Evolutionary conservation across 257 asterid species (phyloP).

Genomic region (Phtheirospermum japonicum): DNA sequence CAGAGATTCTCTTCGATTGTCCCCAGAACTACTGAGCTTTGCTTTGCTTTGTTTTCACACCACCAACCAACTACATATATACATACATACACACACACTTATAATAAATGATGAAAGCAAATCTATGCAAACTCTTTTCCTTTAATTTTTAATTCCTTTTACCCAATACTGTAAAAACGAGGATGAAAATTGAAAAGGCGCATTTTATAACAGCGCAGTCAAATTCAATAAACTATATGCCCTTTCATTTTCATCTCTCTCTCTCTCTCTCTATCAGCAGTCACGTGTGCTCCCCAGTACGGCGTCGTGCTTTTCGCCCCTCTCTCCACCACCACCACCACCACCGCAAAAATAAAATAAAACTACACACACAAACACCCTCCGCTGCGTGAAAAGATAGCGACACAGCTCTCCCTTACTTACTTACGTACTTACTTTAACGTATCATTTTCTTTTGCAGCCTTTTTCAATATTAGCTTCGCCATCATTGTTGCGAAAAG

Average conservation of each 20-base stretch:
- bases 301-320: constrained; percentile 37
- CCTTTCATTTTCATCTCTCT: background rate
- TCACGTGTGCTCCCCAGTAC: constrained; percentile 65
- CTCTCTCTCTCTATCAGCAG: constrained; percentile 18
- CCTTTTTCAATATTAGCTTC: constrained; percentile 34
- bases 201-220: too few relatives aligned
- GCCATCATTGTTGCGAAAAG: constrained; percentile 24
- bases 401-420: constrained; percentile 19
- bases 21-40: too few relatives aligned
- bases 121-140: too few relatives aligned
- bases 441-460: constrained; percentile 14
- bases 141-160: too few relatives aligned
- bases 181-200: too few relatives aligned
- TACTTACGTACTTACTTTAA: constrained; percentile 5
- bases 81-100: too few relatives aligned
- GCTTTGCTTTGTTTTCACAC: too few relatives aligned
- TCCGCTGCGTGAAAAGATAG: constrained; percentile 29
- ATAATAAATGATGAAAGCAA: too few relatives aligned
- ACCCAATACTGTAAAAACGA: too few relatives aligned
- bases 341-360: background rate
- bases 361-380: constrained; percentile 28
- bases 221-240: too few relatives aligned
- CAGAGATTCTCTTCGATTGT: too few relatives aligned
- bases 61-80: too few relatives aligned
- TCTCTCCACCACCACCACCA: constrained; percentile 29